These are phyloP conservation scores for Lactarius quietus DNA, from an alignment of 768 basidiomycete species.

Conservation along the genomic window DNA sequence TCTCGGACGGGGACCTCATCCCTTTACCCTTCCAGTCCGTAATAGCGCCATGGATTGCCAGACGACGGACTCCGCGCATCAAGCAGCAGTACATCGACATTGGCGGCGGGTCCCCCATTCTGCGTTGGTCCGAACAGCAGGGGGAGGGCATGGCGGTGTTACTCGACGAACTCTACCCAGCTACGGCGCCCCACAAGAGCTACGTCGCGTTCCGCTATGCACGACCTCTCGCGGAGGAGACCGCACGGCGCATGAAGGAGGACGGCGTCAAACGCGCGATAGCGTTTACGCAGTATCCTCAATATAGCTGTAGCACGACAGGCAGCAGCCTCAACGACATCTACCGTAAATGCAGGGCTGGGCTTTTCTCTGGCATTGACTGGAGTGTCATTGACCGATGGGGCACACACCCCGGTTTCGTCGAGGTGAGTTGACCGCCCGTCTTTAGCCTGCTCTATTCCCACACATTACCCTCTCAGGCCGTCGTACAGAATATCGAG, in stretches of 20 bases:
- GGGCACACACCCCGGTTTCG: constrained; percentile 92
- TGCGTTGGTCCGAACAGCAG: constrained; percentile 83
- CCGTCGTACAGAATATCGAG: constrained; percentile 86
- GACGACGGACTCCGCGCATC: constrained; percentile 84
- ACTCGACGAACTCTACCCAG: constrained; percentile 91
- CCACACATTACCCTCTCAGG: constrained; percentile 47
- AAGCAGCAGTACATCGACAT: constrained; percentile 93
- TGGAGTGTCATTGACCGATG: constrained; percentile 99
- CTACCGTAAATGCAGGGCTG: constrained; percentile 59
- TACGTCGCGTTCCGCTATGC: constrained; percentile 97
- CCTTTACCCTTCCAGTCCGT: constrained; percentile 89
- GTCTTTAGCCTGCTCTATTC: constrained; percentile 8
- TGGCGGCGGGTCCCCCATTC: constrained; percentile 95
- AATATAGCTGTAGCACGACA: constrained; percentile 97
- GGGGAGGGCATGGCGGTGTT: constrained; percentile 87
- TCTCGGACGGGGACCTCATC: constrained; percentile 90
- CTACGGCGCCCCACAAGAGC: constrained; percentile 90
- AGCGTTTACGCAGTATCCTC: constrained; percentile 98
- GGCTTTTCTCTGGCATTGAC: constrained; percentile 63
- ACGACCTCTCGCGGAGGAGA: constrained; percentile 79
- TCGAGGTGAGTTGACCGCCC: constrained; percentile 63
- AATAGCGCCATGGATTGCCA: constrained; percentile 86
- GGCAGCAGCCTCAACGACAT: constrained; percentile 97
- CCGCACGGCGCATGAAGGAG: constrained; percentile 75
- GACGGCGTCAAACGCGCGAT: constrained; percentile 92